These are phyloP conservation scores for Solanum hybrid DNA, from an alignment of 305 asterid genomes.

Conservation along the genomic window DNA sequence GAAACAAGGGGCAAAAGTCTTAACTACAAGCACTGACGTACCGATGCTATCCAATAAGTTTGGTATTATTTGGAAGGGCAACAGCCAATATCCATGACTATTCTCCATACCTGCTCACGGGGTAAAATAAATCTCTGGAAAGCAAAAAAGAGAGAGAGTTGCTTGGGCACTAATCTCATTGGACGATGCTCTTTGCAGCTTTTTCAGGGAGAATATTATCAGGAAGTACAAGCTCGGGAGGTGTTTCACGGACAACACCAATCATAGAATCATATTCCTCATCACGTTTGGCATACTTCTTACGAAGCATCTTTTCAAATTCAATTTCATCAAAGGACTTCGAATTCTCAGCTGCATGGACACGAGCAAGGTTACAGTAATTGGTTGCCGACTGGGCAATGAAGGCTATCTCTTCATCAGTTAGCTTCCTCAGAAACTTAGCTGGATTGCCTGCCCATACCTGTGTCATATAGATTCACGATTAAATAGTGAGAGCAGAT, in stretches of 20 bases:
- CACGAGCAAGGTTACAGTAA: constrained; percentile 30
- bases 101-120: neutral
- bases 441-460: constrained; percentile 42
- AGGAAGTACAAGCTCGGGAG: constrained; percentile 33
- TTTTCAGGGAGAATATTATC: constrained; percentile 28
- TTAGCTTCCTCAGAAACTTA: constrained; percentile 33
- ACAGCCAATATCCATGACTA: neutral
- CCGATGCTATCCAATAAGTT: constrained; percentile 7
- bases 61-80: constrained; percentile 11
- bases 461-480: constrained; percentile 1
- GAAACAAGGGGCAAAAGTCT: neutral
- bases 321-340: constrained; percentile 33
- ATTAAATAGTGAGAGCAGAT: neutral
- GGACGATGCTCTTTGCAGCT: constrained; percentile 12
- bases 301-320: constrained; percentile 30
- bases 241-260: constrained; percentile 34
- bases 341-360: constrained; percentile 36
- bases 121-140: neutral
- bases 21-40: neutral
- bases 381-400: constrained; percentile 31
- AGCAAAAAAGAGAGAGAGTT: neutral
- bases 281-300: constrained; percentile 26
- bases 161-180: constrained; percentile 1
- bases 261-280: constrained; percentile 35
- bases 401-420: constrained; percentile 29